Base-by-base conservation (phyloP, 2,329 filamentous ascomycete species). In the Fusarium albosuccineum region DNA sequence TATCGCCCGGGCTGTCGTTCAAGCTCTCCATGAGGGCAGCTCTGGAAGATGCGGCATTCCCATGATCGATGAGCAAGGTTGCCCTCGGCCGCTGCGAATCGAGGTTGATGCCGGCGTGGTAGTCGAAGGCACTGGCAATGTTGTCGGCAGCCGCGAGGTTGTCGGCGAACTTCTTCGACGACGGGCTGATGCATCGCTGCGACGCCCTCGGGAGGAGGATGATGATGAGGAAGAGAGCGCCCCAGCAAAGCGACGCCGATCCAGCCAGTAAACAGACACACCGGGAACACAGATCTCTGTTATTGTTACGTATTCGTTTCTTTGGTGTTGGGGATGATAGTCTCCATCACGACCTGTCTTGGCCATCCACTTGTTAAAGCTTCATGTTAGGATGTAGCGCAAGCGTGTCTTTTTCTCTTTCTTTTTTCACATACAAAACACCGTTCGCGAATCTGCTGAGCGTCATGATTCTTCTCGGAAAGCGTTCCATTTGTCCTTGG, bases 61-160 rank as follows among this genome's bases (percentile, higher is more conserved):
- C 37, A 82, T 85, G 82, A 79, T 83, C 40, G 80, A 84, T 54
- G 79, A 81, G 53, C 75, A 82, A 10, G 82, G 82, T 14, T 75
- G 75, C 22, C 79, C 80, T 6, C 73, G 83, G 11, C 80, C 80
- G 1, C 68, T 85, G 41, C 74, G 72, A 26, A 76, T 85, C 33
- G 74, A 79, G 27, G 78, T 87, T 11, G 79, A 81, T 22, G 82
- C 85, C 3, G 81, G 83, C 14, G 67, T 85, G 17, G 79, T 75
- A 9, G 77, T 86, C 14, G 75, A 81, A 37, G 84, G 84, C 0
- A 67, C 74, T 3, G 75, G 77, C 10, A 86, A 86, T 53, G 66
- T 84, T 11, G 66, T 86, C 6, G 83, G 82, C 22, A 75, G 65
- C 33, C 73, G 75, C 17, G 59, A 70, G 4, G 44, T 76, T 6